Conservation (phyloP, 805 yeast genomes). For the Schwanniomyces sp. region DNA sequence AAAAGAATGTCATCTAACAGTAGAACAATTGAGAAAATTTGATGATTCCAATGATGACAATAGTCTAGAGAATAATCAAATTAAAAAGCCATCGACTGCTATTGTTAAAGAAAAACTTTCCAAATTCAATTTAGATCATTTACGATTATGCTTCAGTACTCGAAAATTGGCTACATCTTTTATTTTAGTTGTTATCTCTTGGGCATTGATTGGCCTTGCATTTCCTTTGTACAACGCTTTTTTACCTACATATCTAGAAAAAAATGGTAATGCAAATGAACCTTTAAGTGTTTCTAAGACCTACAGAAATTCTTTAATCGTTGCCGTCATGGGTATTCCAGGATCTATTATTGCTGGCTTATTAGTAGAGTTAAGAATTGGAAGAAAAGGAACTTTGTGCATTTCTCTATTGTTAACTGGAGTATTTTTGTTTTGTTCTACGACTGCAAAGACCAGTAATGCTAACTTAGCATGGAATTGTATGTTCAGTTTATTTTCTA, state of each 20-base stretch:
- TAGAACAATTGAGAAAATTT: slow-evolving; percentile 45
- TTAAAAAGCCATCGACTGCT: neutral
- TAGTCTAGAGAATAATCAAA: slow-evolving; percentile 7
- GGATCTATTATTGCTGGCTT: slow-evolving; percentile 33
- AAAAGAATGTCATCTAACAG: slow-evolving; percentile 38
- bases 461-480: slow-evolving; percentile 51
- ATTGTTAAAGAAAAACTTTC: slow-evolving; percentile 12
- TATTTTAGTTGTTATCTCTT: slow-evolving; percentile 41
- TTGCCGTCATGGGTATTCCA: slow-evolving; percentile 31
- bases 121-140: slow-evolving; percentile 33
- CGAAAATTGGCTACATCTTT: slow-evolving; percentile 46
- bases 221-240: slow-evolving; percentile 58
- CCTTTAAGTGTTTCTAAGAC: slow-evolving; percentile 31
- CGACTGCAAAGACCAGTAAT: slow-evolving; percentile 55
- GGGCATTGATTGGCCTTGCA: slow-evolving; percentile 61
- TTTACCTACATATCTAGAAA: slow-evolving; percentile 50
- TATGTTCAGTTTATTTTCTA: slow-evolving; percentile 45
- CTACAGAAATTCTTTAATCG: slow-evolving; percentile 30
- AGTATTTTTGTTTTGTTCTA: slow-evolving; percentile 60
- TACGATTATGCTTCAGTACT: slow-evolving; percentile 48
- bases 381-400: slow-evolving; percentile 58
- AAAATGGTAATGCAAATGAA: slow-evolving; percentile 31
- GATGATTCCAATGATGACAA: slow-evolving; percentile 30
- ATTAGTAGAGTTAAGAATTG: slow-evolving; percentile 37
- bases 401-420: slow-evolving; percentile 54